Conservation (phyloP, 129 eudicot genomes). For the Lactuca sativa region DNA sequence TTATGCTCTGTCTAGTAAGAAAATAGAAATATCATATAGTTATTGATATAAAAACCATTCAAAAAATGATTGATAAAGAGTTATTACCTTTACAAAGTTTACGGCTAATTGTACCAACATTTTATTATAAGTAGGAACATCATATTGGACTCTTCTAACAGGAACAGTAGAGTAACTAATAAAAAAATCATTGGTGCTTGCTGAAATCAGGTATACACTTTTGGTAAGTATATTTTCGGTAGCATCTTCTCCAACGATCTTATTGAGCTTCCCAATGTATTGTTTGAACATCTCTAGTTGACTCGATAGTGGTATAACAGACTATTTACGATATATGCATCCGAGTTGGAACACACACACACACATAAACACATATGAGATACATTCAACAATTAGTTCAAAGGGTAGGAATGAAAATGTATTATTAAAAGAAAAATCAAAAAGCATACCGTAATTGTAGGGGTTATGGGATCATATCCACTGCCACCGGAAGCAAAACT, state of each 20-base stretch:
- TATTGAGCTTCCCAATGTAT: slow-evolving; percentile 52
- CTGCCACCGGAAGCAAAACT: slow-evolving; percentile 83
- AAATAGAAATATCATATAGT: too few species aligned
- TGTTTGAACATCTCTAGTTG: slow-evolving; percentile 62
- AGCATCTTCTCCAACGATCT: slow-evolving; percentile 47
- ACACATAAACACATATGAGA: too few species aligned
- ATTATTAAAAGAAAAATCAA: background rate
- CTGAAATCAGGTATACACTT: slow-evolving; percentile 43
- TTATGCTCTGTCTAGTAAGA: too few species aligned
- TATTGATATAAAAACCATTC: too few species aligned
- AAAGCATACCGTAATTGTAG: slow-evolving; percentile 36
- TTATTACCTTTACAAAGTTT: slow-evolving; percentile 47
- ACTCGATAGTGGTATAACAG: slow-evolving; percentile 34
- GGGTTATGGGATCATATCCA: slow-evolving; percentile 64
- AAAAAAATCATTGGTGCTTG: slow-evolving; percentile 61
- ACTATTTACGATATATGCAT: slow-evolving; percentile 24
- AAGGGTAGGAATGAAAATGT: too few species aligned
- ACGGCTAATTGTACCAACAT: slow-evolving; percentile 40
- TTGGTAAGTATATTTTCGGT: slow-evolving; percentile 39
- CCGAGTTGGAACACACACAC: too few species aligned
- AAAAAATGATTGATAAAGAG: too few species aligned
- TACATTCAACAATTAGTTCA: too few species aligned
- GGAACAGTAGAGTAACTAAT: slow-evolving; percentile 18
- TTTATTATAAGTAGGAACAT: slow-evolving; percentile 45
- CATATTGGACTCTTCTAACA: slow-evolving; percentile 29